These are phyloP conservation scores for Phalaenopsis hybrid DNA, from an alignment of 116 monocot genomes.

Conservation along the genomic window DNA sequence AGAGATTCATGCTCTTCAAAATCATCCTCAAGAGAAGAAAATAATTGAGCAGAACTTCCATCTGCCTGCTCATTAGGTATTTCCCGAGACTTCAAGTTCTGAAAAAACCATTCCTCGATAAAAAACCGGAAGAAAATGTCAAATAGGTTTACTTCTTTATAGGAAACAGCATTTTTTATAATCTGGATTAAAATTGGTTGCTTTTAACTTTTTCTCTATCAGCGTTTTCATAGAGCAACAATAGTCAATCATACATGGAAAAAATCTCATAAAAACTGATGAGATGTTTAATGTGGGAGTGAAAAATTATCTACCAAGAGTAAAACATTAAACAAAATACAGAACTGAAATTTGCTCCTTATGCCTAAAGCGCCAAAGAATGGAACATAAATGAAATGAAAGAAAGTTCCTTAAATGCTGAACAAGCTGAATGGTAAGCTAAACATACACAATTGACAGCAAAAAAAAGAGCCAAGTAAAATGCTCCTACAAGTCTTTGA, in stretches of 20 bases:
- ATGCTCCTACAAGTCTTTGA: too few species aligned
- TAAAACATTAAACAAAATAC: not conserved
- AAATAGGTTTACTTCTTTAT: not conserved
- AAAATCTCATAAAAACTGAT: too few species aligned
- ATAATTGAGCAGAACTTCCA: conserved; percentile 17
- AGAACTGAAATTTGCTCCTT: not conserved
- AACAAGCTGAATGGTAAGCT: not conserved
- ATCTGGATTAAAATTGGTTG: too few species aligned
- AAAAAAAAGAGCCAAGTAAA: not conserved
- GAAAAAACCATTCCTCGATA: conserved; percentile 10
- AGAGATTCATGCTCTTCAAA: conserved; percentile 14
- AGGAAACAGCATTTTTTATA: too few species aligned
- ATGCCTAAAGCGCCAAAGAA: not conserved
- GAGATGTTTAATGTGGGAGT: not conserved
- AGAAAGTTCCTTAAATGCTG: not conserved
- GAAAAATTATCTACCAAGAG: not conserved
- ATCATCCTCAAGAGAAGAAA: conserved; percentile 15
- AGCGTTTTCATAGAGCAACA: too few species aligned
- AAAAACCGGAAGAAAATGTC: not conserved
- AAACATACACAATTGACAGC: not conserved
- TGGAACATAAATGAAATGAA: not conserved
- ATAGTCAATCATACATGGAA: too few species aligned
- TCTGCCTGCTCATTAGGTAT: conserved; percentile 12
- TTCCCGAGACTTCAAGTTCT: conserved; percentile 52
- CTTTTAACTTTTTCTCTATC: too few species aligned